Conservation (phyloP, 106 monocot species). For the Platanthera zijinensis region DNA sequence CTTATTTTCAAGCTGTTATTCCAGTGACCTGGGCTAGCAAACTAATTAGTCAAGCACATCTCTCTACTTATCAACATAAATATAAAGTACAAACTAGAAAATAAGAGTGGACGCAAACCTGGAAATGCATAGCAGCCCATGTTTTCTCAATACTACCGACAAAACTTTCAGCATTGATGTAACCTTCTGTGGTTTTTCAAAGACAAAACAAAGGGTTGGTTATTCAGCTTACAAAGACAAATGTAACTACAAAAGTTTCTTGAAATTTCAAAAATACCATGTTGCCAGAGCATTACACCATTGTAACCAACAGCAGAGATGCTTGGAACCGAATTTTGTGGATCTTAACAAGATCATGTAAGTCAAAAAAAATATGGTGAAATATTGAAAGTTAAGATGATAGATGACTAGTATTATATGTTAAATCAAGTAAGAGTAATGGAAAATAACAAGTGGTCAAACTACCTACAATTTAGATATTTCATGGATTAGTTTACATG, state of each 20-base stretch:
- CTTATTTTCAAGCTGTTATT: too few relatives aligned
- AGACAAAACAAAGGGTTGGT: not conserved
- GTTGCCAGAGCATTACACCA: slow-evolving; percentile 70
- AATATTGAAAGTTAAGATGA: not conserved
- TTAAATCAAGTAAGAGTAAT: not conserved
- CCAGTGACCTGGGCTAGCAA: too few relatives aligned
- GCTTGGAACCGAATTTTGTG: slow-evolving; percentile 65
- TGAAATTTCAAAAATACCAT: slow-evolving; percentile 42
- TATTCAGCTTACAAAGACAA: not conserved
- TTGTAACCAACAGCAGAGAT: slow-evolving; percentile 71
- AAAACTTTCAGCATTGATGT: slow-evolving; percentile 41
- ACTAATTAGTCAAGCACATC: too few relatives aligned
- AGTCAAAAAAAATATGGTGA: slow-evolving; percentile 16
- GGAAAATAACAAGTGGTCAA: not conserved
- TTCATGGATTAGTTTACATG: not conserved
- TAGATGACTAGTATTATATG: not conserved
- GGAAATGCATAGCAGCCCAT: slow-evolving; percentile 64
- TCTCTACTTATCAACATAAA: not conserved
- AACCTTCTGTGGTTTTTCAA: slow-evolving; percentile 50
- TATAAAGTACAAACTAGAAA: not conserved
- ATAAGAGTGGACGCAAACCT: slow-evolving; percentile 31
- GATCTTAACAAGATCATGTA: slow-evolving; percentile 52
- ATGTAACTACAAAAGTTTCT: not conserved
- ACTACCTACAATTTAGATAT: not conserved
- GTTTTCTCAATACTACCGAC: slow-evolving; percentile 64